Conservation (phyloP, 345 rosid genomes). For the Balakata baccata region DNA sequence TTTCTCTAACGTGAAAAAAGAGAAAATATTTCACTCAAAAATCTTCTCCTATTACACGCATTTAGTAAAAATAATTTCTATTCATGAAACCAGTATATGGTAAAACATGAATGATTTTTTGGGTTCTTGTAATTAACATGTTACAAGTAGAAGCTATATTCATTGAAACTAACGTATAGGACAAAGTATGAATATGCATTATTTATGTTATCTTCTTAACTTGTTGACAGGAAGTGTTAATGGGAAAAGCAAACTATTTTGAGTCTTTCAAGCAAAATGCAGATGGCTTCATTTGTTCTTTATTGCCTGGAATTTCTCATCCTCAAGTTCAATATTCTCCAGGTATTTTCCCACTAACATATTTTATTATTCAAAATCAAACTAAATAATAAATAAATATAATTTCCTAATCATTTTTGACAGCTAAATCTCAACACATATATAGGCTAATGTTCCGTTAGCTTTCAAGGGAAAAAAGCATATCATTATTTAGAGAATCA, state of each 20-base stretch:
- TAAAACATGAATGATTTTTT: slow-evolving; percentile 7
- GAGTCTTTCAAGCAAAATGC: slow-evolving; percentile 85
- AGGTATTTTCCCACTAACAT: slow-evolving; percentile 35
- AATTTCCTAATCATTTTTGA: not conserved
- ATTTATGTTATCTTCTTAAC: not conserved
- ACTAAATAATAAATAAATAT: not conserved
- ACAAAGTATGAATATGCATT: slow-evolving; percentile 1
- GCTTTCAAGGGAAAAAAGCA: slow-evolving; percentile 13
- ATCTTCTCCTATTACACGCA: too few relatives aligned
- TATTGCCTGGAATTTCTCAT: slow-evolving; percentile 86
- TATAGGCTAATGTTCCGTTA: not conserved
- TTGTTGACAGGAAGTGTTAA: slow-evolving; percentile 76
- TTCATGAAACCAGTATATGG: not conserved
- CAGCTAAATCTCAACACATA: slow-evolving; percentile 3
- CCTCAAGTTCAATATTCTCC: slow-evolving; percentile 96
- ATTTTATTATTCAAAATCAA: not conserved
- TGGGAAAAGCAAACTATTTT: slow-evolving; percentile 91
- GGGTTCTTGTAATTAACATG: slow-evolving; percentile 12
- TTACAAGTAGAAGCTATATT: not conserved
- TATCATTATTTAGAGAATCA: slow-evolving; percentile 3
- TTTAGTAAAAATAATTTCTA: not conserved
- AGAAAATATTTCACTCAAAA: too few relatives aligned
- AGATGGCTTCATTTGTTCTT: slow-evolving; percentile 82
- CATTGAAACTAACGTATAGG: slow-evolving; percentile 6
- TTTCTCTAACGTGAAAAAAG: not conserved